Base-by-base conservation (phyloP, 805 yeast genomes). In the Debaryomyces prosopidis region DNA sequence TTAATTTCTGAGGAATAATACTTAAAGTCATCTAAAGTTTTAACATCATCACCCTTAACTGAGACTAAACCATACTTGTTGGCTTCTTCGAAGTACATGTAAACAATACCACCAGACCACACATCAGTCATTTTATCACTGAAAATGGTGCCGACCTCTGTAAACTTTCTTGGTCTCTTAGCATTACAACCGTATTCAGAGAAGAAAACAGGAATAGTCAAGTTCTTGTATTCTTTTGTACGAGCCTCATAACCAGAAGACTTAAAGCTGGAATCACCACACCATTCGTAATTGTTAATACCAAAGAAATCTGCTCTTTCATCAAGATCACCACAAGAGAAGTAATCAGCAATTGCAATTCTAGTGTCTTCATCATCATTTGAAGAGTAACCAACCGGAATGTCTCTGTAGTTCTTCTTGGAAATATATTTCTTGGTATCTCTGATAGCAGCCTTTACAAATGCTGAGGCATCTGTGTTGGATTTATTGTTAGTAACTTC, bases 301-400 rank as follows among this genome's bases (percentile, higher is more conserved):
- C 95, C 95, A 63, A 84, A 87, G 69, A 87, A 86, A 62, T 86
- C 94, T 19, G 84, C 82, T 49, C 80, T 81, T 40, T 82, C 85
- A 26, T 73, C 78, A 6, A 63, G 55, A 45, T 76, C 79, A 43
- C 96, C 96, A 71, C 98, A 91, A 20, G 86, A 75, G 63, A 91
- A 90, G 74, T 85, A 91, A 58, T 84, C 84, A 36, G 97, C 96
- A 61, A 90, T 72, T 28, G 79, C 74, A 38, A 80, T 81, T 66
- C 98, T 82, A 27, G 91, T 89, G 19, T 80, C 84, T 20, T 84
- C 76, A 61, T 88, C 97, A 66, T 91, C 98, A 62, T 88, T 88
- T 12, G 96, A 82, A 10, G 97, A 86, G 68, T 91, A 92, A 12
- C 99, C 99, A 45, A 92, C 91, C 11, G 99, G 99, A 48, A 92